These are phyloP conservation scores for Acacia pycnantha DNA, from an alignment of 331 rosid species.

Conservation along the genomic window DNA sequence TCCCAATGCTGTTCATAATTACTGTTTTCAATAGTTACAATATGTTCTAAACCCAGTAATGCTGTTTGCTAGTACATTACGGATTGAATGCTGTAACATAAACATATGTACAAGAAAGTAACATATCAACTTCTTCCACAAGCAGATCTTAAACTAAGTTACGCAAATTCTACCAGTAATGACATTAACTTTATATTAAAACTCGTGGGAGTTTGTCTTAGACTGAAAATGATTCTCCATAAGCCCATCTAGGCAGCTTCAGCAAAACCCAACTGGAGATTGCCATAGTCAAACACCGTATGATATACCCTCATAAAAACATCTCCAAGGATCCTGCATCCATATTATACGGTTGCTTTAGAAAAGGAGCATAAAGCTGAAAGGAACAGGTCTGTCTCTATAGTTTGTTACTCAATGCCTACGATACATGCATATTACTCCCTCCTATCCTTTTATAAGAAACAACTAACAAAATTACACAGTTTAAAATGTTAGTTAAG, in stretches of 20 bases:
- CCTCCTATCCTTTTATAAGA: too few species aligned
- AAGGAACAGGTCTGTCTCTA: not conserved
- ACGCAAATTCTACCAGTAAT: not conserved
- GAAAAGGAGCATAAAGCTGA: slow-evolving; percentile 4
- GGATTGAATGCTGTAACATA: not conserved
- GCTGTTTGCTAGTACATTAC: not conserved
- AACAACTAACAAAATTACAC: too few species aligned
- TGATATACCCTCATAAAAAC: slow-evolving; percentile 82
- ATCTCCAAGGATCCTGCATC: slow-evolving; percentile 92
- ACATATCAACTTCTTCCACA: not conserved
- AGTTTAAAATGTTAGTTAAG: too few species aligned
- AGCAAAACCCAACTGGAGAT: slow-evolving; percentile 68
- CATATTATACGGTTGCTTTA: not conserved
- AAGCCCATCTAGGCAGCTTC: slow-evolving; percentile 46
- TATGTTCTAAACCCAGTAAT: not conserved
- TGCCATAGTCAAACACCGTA: slow-evolving; percentile 72
- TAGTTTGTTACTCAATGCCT: not conserved
- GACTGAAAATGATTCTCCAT: not conserved
- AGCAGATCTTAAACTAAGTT: not conserved
- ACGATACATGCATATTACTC: not conserved
- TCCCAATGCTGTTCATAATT: not conserved
- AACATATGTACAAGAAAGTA: not conserved
- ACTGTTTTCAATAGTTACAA: not conserved
- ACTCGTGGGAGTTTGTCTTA: not conserved
- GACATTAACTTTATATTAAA: not conserved